These are phyloP conservation scores for Corynascus novoguineensis DNA, from an alignment of 495 filamentous ascomycete species.

Conservation along the genomic window DNA sequence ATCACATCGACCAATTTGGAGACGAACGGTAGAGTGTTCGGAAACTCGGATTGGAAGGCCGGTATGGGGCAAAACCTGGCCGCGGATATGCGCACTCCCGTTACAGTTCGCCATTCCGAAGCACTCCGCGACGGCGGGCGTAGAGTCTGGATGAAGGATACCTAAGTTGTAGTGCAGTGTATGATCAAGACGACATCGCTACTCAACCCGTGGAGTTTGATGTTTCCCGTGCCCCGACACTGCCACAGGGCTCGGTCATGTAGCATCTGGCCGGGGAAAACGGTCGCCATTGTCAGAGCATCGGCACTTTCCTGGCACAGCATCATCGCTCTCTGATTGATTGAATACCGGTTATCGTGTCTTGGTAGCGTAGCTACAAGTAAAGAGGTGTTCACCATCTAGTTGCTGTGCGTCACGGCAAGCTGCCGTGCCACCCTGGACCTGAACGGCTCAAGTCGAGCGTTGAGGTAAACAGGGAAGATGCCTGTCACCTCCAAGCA, in stretches of 20 bases:
- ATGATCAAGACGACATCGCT: not conserved
- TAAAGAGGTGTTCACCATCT: not conserved
- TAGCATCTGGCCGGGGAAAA: not conserved
- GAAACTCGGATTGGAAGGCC: slow-evolving; percentile 6
- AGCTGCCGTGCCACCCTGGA: slow-evolving; percentile 1
- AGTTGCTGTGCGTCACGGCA: not conserved
- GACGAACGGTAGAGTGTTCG: not conserved
- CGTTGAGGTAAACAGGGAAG: not conserved
- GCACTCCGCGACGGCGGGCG: not conserved
- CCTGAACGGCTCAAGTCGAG: not conserved
- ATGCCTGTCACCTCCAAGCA: not conserved
- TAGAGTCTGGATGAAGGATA: not conserved
- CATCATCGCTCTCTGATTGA: not conserved
- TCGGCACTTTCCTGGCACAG: not conserved
- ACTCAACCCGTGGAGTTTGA: not conserved
- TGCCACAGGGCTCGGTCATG: not conserved
- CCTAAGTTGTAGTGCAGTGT: not conserved
- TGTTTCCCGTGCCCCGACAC: not conserved
- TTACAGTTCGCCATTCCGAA: not conserved
- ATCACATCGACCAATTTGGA: too few relatives aligned
- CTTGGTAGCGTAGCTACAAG: too few relatives aligned
- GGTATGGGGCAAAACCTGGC: not conserved
- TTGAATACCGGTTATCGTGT: too few relatives aligned
- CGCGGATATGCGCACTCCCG: slow-evolving; percentile 3
- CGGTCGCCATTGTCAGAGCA: not conserved